Base-by-base conservation (phyloP, 306 rosid genomes). In the Carpinus fangiana region DNA sequence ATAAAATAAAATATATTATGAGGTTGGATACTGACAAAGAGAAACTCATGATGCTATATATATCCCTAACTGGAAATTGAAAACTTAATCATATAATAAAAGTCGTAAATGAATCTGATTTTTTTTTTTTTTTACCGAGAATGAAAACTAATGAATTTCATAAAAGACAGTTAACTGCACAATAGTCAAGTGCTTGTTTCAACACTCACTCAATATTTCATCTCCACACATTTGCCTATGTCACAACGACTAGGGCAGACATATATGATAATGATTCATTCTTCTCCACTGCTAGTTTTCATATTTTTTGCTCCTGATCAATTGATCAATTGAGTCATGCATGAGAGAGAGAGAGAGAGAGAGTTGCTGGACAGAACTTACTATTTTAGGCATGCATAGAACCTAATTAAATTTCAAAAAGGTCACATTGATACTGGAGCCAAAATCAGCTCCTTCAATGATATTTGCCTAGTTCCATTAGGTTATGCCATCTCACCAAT, bases 1-100 rank as follows among this genome's bases (percentile, higher is more conserved):
- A 79, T 55, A 76, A 60, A 26, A 28, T 46, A 67, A 55, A 83
- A 59, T 74, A 54, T 74, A 66, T 72, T 48, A 61, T 17, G 74
- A 50, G 41, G 38, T 51, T 34, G 4, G 51, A 70, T 67, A n/a
- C n/a, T 41, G 23, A 56, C 26, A 67, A 20, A 69, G 28, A 21
- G 65, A 12, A 34, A 38, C 64, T 74, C 34, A 45, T 38, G 18
- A 59, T 20, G 34, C 13, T 1, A 11, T 23, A 59, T 5, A 59
- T 5, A 3, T 21, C 12, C 41, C 4, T 4, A 65, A 7, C n/a
- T n/a, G 4, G 18, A 66, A 2, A 18, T 21, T 31, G 23, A 36
- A 54, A 7, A 62, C 31, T 62, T 28, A 62, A 62, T 34, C 16
- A 31, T 6, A 14, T 12, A 28, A 31, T 11, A 28, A 13, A 31